Base-by-base conservation (phyloP, 75 land plant species). In the Azolla pinnata region DNA sequence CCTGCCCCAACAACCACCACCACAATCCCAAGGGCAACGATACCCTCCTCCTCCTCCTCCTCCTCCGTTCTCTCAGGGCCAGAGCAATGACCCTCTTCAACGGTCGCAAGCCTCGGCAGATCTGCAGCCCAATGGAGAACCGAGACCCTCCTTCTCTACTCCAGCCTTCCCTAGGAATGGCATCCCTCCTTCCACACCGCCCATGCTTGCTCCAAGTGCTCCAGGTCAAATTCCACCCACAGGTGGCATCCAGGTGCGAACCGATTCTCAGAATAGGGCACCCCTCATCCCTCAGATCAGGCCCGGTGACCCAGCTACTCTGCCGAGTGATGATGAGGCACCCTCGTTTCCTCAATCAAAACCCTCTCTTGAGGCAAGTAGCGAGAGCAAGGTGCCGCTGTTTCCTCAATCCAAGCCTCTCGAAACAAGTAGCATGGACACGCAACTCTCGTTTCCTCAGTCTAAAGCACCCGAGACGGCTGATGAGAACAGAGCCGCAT, bases 341-440 rank as follows among this genome's bases (percentile, higher is more conserved):
- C n/a, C 21, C 23, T 2, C 14, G 2, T 46, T 23, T 14, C 2
- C 12, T 17, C 49, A 3, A 17, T 18, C 4, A 46, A 46, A 23
- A 17, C 49, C 49, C 14, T 46, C 17, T n/a, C n/a, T n/a, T 4
- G 14, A 46, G n/a, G 49, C 14, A 3, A 46, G n/a, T 46, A 46
- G 21, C 21, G 49, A 23, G 2, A 46, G 49, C 14, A 23, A 23
- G 23, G 2, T 23, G n/a, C 2, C 4, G 12, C 2, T 14, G n/a
- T 46, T 46, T 4, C 49, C 49, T 18, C 49, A 46, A 46, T 18
- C 12, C 21, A 46, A 2, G 49, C 49, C 49, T 23, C 2, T 4
- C 17, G 49, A 46, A 46, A 4, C 49, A 46, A 46, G 49, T 46
- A n/a, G n/a, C n/a, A n/a, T n/a, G n/a, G n/a, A n/a, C n/a, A n/a